phyloP scores from a whole-genome alignment of 2,329 filamentous ascomycete species.

The Lachnum nothofagi region DNA sequence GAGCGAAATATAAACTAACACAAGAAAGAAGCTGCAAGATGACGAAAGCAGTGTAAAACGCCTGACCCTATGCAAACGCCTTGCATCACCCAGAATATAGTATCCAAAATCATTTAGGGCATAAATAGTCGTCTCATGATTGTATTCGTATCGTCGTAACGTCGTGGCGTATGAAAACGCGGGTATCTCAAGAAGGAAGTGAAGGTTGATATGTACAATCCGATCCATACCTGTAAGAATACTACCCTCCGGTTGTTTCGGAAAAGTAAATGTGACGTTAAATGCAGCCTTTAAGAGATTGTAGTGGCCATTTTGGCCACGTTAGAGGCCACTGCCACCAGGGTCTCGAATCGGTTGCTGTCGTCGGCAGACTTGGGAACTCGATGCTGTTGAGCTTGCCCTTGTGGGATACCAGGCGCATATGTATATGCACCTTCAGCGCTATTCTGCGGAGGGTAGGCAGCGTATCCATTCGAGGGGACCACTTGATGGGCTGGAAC shows the following conservation, averaged over 20 bases:
- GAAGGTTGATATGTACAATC: conserved; percentile 24
- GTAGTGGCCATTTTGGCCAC: conserved; percentile 41
- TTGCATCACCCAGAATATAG: neutral
- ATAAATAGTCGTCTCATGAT: neutral
- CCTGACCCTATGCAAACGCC: neutral
- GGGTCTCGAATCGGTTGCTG: conserved; percentile 55
- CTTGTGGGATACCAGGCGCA: conserved; percentile 27
- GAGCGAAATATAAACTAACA: neutral
- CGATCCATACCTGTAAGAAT: conserved; percentile 15
- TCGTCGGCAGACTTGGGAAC: conserved; percentile 32
- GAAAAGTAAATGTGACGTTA: neutral
- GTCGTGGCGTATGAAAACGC: conserved; percentile 25
- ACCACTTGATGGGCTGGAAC: conserved; percentile 14
- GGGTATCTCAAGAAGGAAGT: conserved; percentile 25
- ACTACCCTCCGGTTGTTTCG: conserved; percentile 1
- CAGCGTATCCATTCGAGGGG: conserved; percentile 30
- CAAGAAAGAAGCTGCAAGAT: neutral
- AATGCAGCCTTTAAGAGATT: conserved; percentile 18
- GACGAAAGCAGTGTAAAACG: neutral
- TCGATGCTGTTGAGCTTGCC: conserved; percentile 33
- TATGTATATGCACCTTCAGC: conserved; percentile 24
- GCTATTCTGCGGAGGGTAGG: conserved; percentile 15
- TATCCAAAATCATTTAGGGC: neutral
- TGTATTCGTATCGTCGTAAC: conserved; percentile 13
- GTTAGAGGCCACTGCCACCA: conserved; percentile 61